Conservation (phyloP, 1,284 basidiomycete species). For the Vanrija pseudolonga region DNA sequence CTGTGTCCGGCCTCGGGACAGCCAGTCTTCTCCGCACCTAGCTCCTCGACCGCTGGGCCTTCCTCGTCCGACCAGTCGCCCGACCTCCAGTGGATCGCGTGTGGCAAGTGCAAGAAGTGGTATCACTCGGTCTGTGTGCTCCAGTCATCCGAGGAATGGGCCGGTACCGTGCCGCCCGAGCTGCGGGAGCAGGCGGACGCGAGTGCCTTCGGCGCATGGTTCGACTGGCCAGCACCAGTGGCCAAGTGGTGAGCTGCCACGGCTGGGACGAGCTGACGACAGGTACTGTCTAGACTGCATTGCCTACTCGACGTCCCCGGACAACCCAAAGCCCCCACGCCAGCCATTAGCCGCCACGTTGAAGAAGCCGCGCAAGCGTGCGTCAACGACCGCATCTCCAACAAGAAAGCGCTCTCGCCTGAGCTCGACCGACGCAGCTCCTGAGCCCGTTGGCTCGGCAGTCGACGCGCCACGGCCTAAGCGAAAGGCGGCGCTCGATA, state of each 20-base stretch:
- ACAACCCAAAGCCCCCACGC: constrained; percentile 28
- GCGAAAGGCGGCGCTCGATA: constrained; percentile 37
- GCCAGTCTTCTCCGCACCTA: constrained; percentile 3
- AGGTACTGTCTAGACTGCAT: constrained; percentile 39
- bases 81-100: constrained; percentile 44
- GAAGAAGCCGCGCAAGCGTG: constrained; percentile 16
- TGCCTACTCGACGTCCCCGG: constrained; percentile 19
- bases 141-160: constrained; percentile 8
- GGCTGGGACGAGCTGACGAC: background rate
- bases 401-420: constrained; percentile 5
- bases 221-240: constrained; percentile 39
- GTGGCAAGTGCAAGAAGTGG: constrained; percentile 43
- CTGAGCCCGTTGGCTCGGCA: background rate
- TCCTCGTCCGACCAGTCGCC: background rate
- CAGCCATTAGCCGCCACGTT: constrained; percentile 31
- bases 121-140: constrained; percentile 43
- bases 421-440: background rate
- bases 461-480: constrained; percentile 30
- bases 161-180: constrained; percentile 24
- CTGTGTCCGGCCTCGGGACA: constrained; percentile 20
- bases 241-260: constrained; percentile 35
- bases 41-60: background rate
- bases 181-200: constrained; percentile 23
- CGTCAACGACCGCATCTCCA: background rate
- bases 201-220: constrained; percentile 26